Percentiles rank a stretch among this genome's conserved stretches.
These are phyloP conservation scores for Fomitopsis pinicola DNA, from an alignment of 1,284 basidiomycete species.

Conservation along the genomic window DNA sequence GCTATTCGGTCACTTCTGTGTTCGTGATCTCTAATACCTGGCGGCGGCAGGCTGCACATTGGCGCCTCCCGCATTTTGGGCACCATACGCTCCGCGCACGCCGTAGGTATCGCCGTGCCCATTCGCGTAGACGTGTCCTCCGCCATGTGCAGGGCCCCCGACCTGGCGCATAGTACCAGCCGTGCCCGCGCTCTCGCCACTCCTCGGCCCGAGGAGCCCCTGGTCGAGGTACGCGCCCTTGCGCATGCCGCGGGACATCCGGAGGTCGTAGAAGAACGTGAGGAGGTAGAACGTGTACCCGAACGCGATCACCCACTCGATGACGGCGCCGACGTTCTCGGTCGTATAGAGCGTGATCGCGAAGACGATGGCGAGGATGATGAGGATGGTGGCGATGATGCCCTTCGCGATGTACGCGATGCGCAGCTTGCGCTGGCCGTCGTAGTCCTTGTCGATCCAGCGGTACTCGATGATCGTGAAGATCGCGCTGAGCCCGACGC, in stretches of 20 bases:
- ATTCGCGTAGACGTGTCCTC: neutral
- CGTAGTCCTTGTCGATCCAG: constrained; percentile 59
- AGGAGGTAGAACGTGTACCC: constrained; percentile 68
- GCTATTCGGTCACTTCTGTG: neutral
- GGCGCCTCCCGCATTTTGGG: neutral
- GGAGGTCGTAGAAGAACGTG: constrained; percentile 65
- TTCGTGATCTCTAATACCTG: constrained; percentile 1
- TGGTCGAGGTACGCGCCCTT: constrained; percentile 25
- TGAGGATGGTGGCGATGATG: constrained; percentile 50
- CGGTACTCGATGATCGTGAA: constrained; percentile 71
- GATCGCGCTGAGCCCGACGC: constrained; percentile 58
- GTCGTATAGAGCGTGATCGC: constrained; percentile 44
- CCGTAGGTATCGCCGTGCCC: neutral
- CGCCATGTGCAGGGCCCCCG: constrained; percentile 3
- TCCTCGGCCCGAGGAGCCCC: constrained; percentile 13
- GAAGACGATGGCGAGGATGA: constrained; percentile 60
- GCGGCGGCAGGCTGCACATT: constrained; percentile 1
- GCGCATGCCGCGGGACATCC: constrained; percentile 44
- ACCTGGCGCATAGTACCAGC: constrained; percentile 9
- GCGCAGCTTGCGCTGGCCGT: constrained; percentile 40
- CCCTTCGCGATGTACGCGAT: constrained; percentile 61
- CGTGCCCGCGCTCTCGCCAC: constrained; percentile 6
- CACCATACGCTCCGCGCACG: neutral
- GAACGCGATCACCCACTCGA: constrained; percentile 73
- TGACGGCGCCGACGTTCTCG: constrained; percentile 48